Evolutionary conservation across 345 rosid genomes (phyloP).

Genomic region (Punica granatum): DNA sequence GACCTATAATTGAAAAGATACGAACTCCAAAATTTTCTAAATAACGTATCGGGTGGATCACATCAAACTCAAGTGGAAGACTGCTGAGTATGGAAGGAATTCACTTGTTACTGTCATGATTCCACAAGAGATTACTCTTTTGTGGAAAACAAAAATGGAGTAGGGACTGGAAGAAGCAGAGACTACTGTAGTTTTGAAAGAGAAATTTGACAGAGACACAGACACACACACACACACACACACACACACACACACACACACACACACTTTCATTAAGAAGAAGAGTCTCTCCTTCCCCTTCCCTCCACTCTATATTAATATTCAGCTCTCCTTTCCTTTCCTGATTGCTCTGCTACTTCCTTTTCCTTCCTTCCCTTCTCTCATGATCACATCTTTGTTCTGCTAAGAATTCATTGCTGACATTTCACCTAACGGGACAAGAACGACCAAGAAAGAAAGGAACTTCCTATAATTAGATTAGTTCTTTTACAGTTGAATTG

Average conservation of each 20-base stretch:
- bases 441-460: too few species aligned
- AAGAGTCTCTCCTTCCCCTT: not conserved
- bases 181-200: not conserved
- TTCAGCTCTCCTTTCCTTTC: not conserved
- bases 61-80: too few species aligned
- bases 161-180: not conserved
- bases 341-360: not conserved
- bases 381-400: too few species aligned
- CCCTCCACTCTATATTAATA: not conserved
- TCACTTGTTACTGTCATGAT: not conserved
- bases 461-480: not conserved
- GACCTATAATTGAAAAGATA: too few species aligned
- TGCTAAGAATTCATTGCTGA: not conserved
- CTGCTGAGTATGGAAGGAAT: too few species aligned
- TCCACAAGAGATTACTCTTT: not conserved
- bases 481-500: not conserved
- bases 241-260: not conserved
- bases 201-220: not conserved
- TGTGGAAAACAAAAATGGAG: not conserved
- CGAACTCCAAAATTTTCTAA: too few species aligned
- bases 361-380: not conserved
- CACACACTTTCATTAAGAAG: not conserved
- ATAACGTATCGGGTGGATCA: too few species aligned
- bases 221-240: too few species aligned
- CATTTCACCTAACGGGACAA: slow-evolving; percentile 1